A percentile compares a stretch with the other conserved stretches of the same genome.
Evolutionary conservation across 371 early-diverging fungal species (phyloP).

Genomic region (Rhizopus delemar): DNA sequence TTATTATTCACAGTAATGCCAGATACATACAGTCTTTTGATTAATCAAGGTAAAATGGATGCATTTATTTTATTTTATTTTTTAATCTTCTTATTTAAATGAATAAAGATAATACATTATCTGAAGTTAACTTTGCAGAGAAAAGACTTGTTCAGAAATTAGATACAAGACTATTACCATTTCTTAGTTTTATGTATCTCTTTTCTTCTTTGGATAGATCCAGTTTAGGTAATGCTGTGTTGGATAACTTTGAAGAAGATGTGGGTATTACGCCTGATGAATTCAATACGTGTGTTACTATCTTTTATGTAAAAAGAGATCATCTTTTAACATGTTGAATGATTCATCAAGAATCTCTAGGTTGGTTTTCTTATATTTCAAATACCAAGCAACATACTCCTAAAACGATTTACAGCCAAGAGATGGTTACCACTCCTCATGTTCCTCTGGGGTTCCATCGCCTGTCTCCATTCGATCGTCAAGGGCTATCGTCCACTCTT

Average conservation of each 20-base stretch:
- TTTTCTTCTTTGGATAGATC: slow-evolving; percentile 55
- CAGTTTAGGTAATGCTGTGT: slow-evolving; percentile 52
- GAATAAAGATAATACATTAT: not conserved
- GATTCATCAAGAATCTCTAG: slow-evolving; percentile 11
- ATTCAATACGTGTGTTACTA: slow-evolving; percentile 49
- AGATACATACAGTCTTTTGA: not conserved
- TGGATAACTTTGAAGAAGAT: slow-evolving; percentile 53
- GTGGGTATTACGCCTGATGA: slow-evolving; percentile 48
- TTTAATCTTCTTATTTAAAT: not conserved
- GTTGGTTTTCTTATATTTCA: slow-evolving; percentile 48
- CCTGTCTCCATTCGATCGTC: slow-evolving; percentile 39
- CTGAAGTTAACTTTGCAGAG: slow-evolving; percentile 11
- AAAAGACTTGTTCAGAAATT: slow-evolving; percentile 43
- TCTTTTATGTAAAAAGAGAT: slow-evolving; percentile 35
- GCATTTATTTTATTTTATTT: not conserved
- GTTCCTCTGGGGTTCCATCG: slow-evolving; percentile 44
- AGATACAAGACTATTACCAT: slow-evolving; percentile 49
- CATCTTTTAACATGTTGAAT: not conserved
- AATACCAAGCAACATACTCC: slow-evolving; percentile 49
- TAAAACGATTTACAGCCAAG: slow-evolving; percentile 42
- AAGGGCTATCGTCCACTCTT: slow-evolving; percentile 33
- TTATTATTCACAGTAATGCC: not conserved
- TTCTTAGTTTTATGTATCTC: slow-evolving; percentile 54
- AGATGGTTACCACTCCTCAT: slow-evolving; percentile 50
- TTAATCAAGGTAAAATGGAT: not conserved